Evolutionary conservation across 768 basidiomycete species (phyloP).

Genomic region (Trametes meyenii): DNA sequence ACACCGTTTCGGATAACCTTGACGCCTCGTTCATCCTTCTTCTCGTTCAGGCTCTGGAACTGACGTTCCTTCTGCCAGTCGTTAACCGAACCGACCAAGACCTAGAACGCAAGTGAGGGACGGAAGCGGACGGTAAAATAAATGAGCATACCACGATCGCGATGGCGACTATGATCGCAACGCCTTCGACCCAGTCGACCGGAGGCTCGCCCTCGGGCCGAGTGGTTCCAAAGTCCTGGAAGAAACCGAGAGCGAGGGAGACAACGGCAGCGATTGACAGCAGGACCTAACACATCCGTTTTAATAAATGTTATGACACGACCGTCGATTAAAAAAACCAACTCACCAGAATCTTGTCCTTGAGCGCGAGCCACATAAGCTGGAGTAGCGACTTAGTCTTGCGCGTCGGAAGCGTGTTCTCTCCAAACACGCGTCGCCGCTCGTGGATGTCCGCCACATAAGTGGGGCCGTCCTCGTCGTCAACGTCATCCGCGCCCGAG

Average conservation of each 20-base stretch:
- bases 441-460: constrained; percentile 44
- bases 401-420: constrained; percentile 51
- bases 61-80: constrained; percentile 99
- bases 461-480: constrained; percentile 24
- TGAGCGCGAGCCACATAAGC: constrained; percentile 64
- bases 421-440: constrained; percentile 52
- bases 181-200: constrained; percentile 98
- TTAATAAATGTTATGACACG: background rate
- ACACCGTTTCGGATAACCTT: constrained; percentile 53
- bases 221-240: constrained; percentile 86
- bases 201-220: constrained; percentile 62
- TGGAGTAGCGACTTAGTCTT: constrained; percentile 51
- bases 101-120: constrained; percentile 42
- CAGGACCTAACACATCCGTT: constrained; percentile 59
- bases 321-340: too few species aligned
- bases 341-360: constrained; percentile 66
- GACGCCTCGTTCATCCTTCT: constrained; percentile 92
- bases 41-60: constrained; percentile 88
- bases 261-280: constrained; percentile 91
- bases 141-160: constrained; percentile 60
- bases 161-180: constrained; percentile 78
- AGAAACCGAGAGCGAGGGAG: constrained; percentile 91
- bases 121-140: background rate
- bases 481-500: constrained; percentile 8
- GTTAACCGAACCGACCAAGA: constrained; percentile 90